Conservation (phyloP, 2,329 filamentous ascomycete genomes). For the Trichoderma simmonsii region DNA sequence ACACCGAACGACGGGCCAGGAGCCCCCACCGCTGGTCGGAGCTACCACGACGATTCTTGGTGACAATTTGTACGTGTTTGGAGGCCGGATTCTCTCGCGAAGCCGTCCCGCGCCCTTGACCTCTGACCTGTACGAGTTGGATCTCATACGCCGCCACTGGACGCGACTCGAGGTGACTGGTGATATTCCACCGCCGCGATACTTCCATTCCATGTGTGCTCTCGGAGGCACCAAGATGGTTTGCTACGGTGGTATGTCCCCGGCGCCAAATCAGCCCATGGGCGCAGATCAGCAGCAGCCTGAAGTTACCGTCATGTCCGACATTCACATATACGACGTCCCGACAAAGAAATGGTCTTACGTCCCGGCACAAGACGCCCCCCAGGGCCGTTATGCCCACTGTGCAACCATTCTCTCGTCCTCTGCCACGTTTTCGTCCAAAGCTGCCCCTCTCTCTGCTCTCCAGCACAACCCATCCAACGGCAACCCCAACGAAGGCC, state of each 20-base stretch:
- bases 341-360: conserved; percentile 79
- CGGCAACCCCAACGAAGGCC: conserved; percentile 79
- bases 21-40: conserved; percentile 87
- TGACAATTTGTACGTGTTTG: conserved; percentile 96
- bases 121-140: conserved; percentile 87
- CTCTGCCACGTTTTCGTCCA: conserved; percentile 79
- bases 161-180: conserved; percentile 80
- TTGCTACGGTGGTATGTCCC: conserved; percentile 98
- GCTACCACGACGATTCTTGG: conserved; percentile 93
- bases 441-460: conserved; percentile 77
- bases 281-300: conserved; percentile 59
- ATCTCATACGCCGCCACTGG: conserved; percentile 90
- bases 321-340: conserved; percentile 94
- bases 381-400: conserved; percentile 93
- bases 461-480: conserved; percentile 85
- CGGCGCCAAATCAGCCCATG: conserved; percentile 54
- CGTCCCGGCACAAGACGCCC: conserved; percentile 74
- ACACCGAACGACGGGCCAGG: conserved; percentile 82
- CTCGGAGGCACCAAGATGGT: conserved; percentile 94
- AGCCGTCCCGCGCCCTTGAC: conserved; percentile 78
- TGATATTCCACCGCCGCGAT: conserved; percentile 84
- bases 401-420: conserved; percentile 92
- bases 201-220: conserved; percentile 95
- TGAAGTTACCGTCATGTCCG: conserved; percentile 95
- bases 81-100: conserved; percentile 80